A percentile compares a stretch with the other conserved stretches of the same genome.
These are phyloP conservation scores for Phytophthora podocarpi DNA, from an alignment of 352 stramenopile species.

Conservation along the genomic window DNA sequence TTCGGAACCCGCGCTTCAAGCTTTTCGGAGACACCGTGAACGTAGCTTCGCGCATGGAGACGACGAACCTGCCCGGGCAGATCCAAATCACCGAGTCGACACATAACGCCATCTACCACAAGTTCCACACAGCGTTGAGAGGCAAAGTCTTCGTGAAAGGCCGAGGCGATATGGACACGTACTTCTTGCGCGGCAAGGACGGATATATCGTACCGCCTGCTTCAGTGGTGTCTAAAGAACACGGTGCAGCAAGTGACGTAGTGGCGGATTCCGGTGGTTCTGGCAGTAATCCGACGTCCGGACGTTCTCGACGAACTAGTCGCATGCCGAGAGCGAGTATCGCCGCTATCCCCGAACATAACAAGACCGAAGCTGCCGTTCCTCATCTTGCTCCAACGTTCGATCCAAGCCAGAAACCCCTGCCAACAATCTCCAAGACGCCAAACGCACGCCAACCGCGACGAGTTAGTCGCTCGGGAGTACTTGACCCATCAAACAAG, in stretches of 20 bases:
- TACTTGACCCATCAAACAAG: slow-evolving; percentile 7
- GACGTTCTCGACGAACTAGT: slow-evolving; percentile 27
- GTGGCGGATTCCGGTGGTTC: too few species aligned
- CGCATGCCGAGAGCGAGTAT: slow-evolving; percentile 18
- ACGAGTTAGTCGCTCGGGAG: slow-evolving; percentile 16
- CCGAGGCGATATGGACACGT: slow-evolving; percentile 84
- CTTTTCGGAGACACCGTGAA: slow-evolving; percentile 90
- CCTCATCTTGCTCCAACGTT: not conserved
- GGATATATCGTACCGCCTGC: slow-evolving; percentile 65
- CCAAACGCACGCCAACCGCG: slow-evolving; percentile 29
- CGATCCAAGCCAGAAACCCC: not conserved
- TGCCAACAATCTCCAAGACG: slow-evolving; percentile 13
- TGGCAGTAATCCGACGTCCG: slow-evolving; percentile 16
- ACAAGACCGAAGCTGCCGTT: not conserved
- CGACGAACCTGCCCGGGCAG: slow-evolving; percentile 74
- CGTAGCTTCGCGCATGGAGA: slow-evolving; percentile 86
- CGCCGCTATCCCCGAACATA: slow-evolving; percentile 33
- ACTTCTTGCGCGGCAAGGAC: slow-evolving; percentile 71
- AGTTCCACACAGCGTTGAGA: slow-evolving; percentile 69
- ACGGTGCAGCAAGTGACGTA: slow-evolving; percentile 2
- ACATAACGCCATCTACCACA: slow-evolving; percentile 65
- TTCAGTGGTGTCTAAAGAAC: slow-evolving; percentile 2
- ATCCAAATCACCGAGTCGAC: slow-evolving; percentile 86
- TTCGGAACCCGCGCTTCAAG: slow-evolving; percentile 86
- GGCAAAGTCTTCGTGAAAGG: slow-evolving; percentile 87